Evolutionary conservation across 176 grass and related monocot species (phyloP), one percentile per base, ranked within the genome.

Genomic region (Aegilops umbellulata): DNA sequence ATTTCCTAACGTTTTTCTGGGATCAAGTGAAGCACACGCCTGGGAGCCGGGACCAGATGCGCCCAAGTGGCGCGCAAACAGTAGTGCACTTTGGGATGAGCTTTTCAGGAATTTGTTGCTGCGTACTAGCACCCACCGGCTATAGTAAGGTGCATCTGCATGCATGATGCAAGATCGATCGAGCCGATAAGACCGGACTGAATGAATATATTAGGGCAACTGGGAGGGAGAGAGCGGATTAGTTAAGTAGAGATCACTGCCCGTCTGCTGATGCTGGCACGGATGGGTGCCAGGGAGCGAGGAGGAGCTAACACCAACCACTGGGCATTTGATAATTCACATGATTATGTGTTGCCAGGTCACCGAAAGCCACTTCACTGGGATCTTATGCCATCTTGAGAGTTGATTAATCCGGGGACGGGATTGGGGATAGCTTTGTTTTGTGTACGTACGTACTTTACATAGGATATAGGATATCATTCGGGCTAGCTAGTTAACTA

Each of bases 271-370:
- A 77, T 66, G 41, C 13, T 14, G 3, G 41, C 39, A 5, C 47
- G 20, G 65, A 76, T 76, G 42, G 49, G 12, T 61, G 32, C 20
- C 72, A 36, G 83, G 83, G 73, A 36, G 83, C 58, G 23, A 77
- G 58, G 23, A 77, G 58, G 72, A 77, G 62, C 49, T 46, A 8
- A 20, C 5, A 34, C 20, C 76, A 9, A 39, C n/a, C 31, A 41
- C 34, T 72, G 46, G 23, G 66, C 24, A 25, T 60, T 64, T 84
- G 71, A 84, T 85, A 64, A 77, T 65, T 53, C 41, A 6, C 13
- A 35, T 53, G 30, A 76, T 75, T 65, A 85, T 67, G 60, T 53
- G 72, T 66, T 1, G 71, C 83, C 83, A 85, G 26, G 34, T 85
- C 72, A 85, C 27, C 22, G 71, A 85, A 53, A 85, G 83, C 60